Evolutionary conservation across 495 filamentous ascomycete genomes (phyloP).

Genomic region (Staphylotrichum tortipilum): DNA sequence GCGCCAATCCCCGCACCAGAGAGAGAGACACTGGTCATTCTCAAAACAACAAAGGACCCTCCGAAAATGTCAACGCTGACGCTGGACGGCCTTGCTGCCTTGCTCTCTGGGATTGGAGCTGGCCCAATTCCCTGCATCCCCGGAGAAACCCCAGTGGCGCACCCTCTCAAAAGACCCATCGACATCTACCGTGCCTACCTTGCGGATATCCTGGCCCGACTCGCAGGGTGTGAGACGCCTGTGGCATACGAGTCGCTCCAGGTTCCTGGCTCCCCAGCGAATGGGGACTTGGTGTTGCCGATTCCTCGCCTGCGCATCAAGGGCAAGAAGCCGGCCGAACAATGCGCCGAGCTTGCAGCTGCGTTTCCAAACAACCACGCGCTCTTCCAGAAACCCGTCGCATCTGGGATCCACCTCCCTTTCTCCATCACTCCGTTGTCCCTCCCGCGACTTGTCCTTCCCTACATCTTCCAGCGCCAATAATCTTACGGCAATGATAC

Average conservation of each 20-base stretch:
- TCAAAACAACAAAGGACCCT: too few species aligned
- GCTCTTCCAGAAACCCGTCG: background rate
- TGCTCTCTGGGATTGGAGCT: too few species aligned
- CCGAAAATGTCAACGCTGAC: too few species aligned
- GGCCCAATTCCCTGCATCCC: too few species aligned
- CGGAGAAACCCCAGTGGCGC: too few species aligned
- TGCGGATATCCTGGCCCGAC: background rate
- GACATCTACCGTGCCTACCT: background rate
- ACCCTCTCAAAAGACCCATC: background rate
- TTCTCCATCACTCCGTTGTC: background rate
- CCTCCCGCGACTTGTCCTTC: background rate
- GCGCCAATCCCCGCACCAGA: too few species aligned
- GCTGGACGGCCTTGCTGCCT: too few species aligned
- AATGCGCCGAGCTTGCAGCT: background rate
- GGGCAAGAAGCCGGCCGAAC: background rate
- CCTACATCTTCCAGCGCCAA: constrained; percentile 44
- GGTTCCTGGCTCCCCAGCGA: background rate
- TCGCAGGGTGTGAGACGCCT: background rate
- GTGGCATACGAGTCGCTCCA: background rate
- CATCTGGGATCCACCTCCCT: background rate
- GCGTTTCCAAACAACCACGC: background rate
- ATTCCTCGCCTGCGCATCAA: background rate
- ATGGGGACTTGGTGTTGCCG: background rate
- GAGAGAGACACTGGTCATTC: too few species aligned
- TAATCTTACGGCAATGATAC: constrained; percentile 59